Conservation (phyloP, 1,284 basidiomycete genomes). For the Sporisorium iseilematis-ciliati region DNA sequence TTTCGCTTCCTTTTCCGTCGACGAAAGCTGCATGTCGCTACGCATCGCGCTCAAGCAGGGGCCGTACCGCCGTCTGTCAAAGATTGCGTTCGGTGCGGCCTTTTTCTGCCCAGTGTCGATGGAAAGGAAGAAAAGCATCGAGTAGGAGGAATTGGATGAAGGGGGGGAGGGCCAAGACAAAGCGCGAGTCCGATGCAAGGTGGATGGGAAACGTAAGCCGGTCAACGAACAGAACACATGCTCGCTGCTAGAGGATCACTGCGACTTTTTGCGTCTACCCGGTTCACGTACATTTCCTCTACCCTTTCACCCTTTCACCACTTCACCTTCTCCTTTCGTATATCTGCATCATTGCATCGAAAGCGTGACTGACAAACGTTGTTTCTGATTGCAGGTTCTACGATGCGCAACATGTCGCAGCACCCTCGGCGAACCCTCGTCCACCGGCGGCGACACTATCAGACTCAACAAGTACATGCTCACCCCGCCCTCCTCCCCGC, state of each 20-base stretch:
- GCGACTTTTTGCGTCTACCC: constrained; percentile 36
- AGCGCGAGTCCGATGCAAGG: background rate
- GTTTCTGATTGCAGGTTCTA: constrained; percentile 1
- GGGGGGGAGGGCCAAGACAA: too few species aligned
- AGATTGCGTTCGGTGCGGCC: constrained; percentile 14
- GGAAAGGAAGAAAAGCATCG: background rate
- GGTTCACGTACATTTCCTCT: constrained; percentile 21
- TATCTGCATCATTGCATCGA: too few species aligned
- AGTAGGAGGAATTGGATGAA: background rate
- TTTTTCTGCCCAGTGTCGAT: background rate
- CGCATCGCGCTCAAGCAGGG: constrained; percentile 9
- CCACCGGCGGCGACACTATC: background rate
- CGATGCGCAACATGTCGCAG: constrained; percentile 11
- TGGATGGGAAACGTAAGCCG: constrained; percentile 12
- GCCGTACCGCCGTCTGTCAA: constrained; percentile 16
- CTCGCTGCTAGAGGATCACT: constrained; percentile 25
- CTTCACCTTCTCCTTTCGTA: background rate
- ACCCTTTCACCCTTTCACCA: background rate
- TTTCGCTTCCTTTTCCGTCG: background rate
- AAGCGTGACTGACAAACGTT: background rate
- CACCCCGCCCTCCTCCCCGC: background rate
- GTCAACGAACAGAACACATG: constrained; percentile 45
- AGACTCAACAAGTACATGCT: constrained; percentile 30
- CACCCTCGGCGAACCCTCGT: constrained; percentile 8
- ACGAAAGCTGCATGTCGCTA: constrained; percentile 7